Evolutionary conservation across 345 rosid species (phyloP).

Genomic region (Citrus cavaleriei): DNA sequence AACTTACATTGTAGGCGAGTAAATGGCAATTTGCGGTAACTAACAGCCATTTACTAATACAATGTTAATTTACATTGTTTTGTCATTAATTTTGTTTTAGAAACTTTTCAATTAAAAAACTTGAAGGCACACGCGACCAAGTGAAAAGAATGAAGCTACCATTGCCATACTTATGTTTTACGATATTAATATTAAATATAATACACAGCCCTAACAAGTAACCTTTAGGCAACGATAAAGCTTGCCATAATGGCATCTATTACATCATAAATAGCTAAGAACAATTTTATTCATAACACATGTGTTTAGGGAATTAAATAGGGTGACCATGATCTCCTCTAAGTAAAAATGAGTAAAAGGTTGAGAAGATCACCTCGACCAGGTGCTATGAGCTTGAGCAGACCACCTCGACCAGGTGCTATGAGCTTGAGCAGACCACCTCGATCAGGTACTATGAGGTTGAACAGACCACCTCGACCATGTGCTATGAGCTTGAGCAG

Average conservation of each 20-base stretch:
- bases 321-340: no score
- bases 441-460: no score
- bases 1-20: neutral
- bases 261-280: neutral
- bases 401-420: fast-evolving
- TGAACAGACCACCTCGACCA: fast-evolving
- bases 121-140: neutral
- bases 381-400: no score
- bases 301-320: no score
- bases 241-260: neutral
- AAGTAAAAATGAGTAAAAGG: no score
- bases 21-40: neutral
- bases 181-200: neutral
- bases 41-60: neutral
- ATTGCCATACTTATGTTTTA: neutral
- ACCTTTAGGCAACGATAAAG: neutral
- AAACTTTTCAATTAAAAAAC: neutral
- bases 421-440: no score
- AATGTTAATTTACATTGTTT: neutral
- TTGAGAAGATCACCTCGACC: no score
- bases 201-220: neutral
- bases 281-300: neutral
- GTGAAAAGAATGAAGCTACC: neutral
- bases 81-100: neutral
- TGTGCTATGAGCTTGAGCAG: no score